Conservation (phyloP, 345 rosid species). For the Melaleuca quinquenervia region DNA sequence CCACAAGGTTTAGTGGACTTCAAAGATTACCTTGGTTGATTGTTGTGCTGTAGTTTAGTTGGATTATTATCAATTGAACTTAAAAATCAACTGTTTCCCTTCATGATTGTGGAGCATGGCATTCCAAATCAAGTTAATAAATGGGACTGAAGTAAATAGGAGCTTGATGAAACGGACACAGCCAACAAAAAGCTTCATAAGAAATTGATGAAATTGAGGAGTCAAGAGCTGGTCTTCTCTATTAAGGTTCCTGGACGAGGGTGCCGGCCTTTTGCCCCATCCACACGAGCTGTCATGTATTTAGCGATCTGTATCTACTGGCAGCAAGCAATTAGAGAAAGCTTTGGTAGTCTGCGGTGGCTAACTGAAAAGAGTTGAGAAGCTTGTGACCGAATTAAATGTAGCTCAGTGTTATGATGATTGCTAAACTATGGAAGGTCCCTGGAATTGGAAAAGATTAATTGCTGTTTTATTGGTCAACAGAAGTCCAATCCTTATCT, state of each 20-base stretch:
- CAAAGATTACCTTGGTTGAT: not conserved
- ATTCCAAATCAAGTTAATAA: not conserved
- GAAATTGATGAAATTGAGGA: not conserved
- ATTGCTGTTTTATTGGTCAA: not conserved
- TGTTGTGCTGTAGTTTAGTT: not conserved
- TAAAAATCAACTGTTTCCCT: not conserved
- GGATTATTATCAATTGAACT: not conserved
- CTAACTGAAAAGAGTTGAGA: not conserved
- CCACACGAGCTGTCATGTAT: not conserved
- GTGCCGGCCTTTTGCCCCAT: not conserved
- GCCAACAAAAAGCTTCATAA: not conserved
- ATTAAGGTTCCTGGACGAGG: not conserved
- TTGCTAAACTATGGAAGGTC: not conserved
- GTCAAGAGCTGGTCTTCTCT: not conserved
- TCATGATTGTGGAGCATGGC: not conserved
- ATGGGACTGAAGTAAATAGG: not conserved
- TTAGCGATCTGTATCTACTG: not conserved
- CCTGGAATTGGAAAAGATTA: not conserved
- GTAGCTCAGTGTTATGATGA: not conserved
- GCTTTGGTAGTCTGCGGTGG: not conserved
- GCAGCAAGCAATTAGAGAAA: not conserved
- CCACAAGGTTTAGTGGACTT: not conserved
- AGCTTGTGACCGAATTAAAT: not conserved
- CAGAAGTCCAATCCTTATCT: not conserved
- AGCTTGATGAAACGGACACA: not conserved